Conservation (phyloP, 2,329 filamentous ascomycete species). For the Arthrobotrys conoides region DNA sequence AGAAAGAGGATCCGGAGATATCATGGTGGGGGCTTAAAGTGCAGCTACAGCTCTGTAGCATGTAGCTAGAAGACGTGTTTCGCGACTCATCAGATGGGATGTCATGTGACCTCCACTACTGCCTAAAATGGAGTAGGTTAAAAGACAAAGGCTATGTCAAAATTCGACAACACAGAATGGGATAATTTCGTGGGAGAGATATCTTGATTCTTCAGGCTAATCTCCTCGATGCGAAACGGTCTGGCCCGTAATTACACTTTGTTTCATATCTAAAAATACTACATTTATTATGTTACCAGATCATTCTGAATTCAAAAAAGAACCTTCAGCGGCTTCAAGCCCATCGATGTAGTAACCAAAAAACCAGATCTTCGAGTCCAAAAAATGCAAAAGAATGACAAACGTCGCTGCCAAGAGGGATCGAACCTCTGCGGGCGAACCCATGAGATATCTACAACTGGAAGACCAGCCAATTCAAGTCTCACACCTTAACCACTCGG, state of each 20-base stretch:
- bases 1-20: neutral
- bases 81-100: constrained; percentile 53
- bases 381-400: constrained; percentile 46
- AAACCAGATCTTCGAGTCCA: too few species aligned
- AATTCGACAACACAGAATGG: neutral
- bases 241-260: neutral
- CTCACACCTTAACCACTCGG: constrained; percentile 62
- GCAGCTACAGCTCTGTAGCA: neutral
- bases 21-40: constrained; percentile 11
- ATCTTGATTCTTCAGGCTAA: neutral
- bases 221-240: neutral
- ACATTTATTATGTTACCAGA: neutral
- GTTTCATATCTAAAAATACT: constrained; percentile 4
- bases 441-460: constrained; percentile 53
- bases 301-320: neutral
- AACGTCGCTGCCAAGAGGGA: constrained; percentile 60
- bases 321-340: neutral
- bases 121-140: constrained; percentile 1
- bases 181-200: neutral
- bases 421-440: constrained; percentile 62
- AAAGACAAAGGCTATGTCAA: constrained; percentile 17
- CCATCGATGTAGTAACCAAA: constrained; percentile 2
- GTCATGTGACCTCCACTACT: constrained; percentile 26
- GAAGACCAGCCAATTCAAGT: constrained; percentile 52
- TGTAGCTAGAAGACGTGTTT: constrained; percentile 46